These are phyloP conservation scores for Pichia norvegensis DNA, from an alignment of 1,139 yeast genomes.

Conservation along the genomic window DNA sequence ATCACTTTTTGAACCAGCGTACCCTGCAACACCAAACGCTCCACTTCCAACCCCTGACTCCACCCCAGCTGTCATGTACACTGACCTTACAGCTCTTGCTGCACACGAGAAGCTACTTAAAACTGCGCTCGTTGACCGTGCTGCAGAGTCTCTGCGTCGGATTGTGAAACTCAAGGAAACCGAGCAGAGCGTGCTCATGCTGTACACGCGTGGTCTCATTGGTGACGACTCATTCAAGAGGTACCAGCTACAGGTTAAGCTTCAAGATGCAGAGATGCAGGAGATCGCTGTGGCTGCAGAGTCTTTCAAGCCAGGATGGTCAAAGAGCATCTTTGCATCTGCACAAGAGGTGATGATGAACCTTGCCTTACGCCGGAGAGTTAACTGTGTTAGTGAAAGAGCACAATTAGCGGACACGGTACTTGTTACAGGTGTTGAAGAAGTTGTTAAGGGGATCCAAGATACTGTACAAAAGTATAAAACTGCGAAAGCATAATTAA, in stretches of 20 bases:
- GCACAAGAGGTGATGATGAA: conserved; percentile 89
- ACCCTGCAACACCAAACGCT: conserved; percentile 2
- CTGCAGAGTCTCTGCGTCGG: conserved; percentile 64
- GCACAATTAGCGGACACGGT: conserved; percentile 39
- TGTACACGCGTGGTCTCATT: conserved; percentile 82
- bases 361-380: conserved; percentile 80
- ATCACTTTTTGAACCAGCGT: conserved; percentile 11
- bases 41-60: conserved; percentile 14
- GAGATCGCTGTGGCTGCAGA: conserved; percentile 78
- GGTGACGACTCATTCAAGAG: conserved; percentile 86
- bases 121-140: conserved; percentile 75
- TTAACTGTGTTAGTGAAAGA: conserved; percentile 55
- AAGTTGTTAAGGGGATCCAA: conserved; percentile 12
- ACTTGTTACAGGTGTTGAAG: conserved; percentile 37
- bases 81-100: conserved; percentile 8
- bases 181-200: conserved; percentile 55
- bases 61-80: conserved; percentile 13
- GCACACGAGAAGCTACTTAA: conserved; percentile 69
- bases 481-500: background rate
- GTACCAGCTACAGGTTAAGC: conserved; percentile 65
- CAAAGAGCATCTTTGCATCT: conserved; percentile 62
- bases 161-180: conserved; percentile 64
- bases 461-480: background rate
- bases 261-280: conserved; percentile 73
- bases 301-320: conserved; percentile 69